Evolutionary conservation across 345 rosid species (phyloP).

Genomic region (Iberis pinnata): DNA sequence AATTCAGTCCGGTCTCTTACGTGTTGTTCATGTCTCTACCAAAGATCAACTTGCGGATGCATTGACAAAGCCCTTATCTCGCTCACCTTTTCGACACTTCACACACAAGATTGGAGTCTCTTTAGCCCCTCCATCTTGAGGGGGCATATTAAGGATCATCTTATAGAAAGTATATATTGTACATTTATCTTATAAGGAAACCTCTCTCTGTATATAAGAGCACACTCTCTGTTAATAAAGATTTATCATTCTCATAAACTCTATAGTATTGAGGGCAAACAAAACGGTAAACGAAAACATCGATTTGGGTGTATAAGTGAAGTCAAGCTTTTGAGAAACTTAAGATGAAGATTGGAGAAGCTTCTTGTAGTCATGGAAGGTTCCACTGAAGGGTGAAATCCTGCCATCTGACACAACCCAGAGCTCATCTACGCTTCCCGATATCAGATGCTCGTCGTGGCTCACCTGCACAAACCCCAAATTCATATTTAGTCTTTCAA

Average conservation of each 20-base stretch:
- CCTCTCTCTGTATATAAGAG: too few species aligned
- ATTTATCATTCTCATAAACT: too few species aligned
- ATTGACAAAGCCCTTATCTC: not conserved
- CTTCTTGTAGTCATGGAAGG: slow-evolving; percentile 91
- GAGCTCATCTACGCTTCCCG: slow-evolving; percentile 92
- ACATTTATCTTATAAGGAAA: too few species aligned
- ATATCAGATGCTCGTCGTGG: slow-evolving; percentile 94
- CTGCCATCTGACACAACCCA: slow-evolving; percentile 87
- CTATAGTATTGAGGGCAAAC: not conserved
- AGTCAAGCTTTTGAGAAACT: not conserved
- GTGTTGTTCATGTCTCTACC: not conserved
- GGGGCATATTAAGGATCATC: too few species aligned
- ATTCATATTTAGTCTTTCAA: not conserved
- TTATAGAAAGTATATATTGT: too few species aligned
- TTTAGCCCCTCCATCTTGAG: too few species aligned
- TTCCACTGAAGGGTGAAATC: slow-evolving; percentile 69
- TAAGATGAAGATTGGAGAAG: slow-evolving; percentile 52
- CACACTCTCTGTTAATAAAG: too few species aligned
- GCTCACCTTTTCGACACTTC: not conserved
- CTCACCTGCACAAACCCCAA: slow-evolving; percentile 54
- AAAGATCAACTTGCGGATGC: not conserved
- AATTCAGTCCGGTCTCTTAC: not conserved
- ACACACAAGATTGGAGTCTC: too few species aligned
- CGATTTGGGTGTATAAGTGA: too few species aligned
- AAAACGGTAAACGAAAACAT: slow-evolving; percentile 4